phyloP scores from a whole-genome alignment of 2,329 filamentous ascomycete species.

The Aureobasidium sp. region DNA sequence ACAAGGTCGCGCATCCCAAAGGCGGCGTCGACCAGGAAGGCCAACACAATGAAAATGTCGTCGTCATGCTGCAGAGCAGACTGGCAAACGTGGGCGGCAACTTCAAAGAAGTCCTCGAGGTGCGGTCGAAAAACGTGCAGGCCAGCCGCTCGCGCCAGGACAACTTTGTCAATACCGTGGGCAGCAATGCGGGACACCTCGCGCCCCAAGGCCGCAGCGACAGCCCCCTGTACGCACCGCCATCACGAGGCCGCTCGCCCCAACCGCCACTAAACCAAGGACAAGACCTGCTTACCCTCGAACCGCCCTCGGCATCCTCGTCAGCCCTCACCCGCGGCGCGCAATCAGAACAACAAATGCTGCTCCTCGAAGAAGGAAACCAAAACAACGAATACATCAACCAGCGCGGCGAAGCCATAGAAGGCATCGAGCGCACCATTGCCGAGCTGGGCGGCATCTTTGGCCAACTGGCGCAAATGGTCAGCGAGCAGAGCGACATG shows the following conservation, averaged over 20 bases:
- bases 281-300: conserved; percentile 71
- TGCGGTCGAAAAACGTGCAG: conserved; percentile 96
- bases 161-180: conserved; percentile 90
- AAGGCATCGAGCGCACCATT: conserved; percentile 94
- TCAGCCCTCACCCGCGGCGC: conserved; percentile 38
- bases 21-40: conserved; percentile 63
- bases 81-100: conserved; percentile 87
- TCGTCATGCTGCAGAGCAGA: conserved; percentile 83
- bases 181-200: conserved; percentile 33
- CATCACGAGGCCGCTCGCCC: conserved; percentile 19
- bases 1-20: conserved; percentile 61
- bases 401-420: conserved; percentile 89
- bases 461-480: conserved; percentile 91
- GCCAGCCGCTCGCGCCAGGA: conserved; percentile 86
- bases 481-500: conserved; percentile 95
- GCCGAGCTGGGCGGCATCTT: conserved; percentile 88
- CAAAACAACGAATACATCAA: conserved; percentile 86
- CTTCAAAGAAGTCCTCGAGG: conserved; percentile 96
- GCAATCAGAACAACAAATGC: conserved; percentile 75
- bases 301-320: conserved; percentile 52
- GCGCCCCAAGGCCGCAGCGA: conserved; percentile 30
- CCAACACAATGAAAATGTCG: conserved; percentile 97
- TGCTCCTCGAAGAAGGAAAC: conserved; percentile 82
- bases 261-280: conserved; percentile 31
- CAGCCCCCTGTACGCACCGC: conserved; percentile 46